These are phyloP conservation scores for Ophidiomyces ophidiicola DNA, from an alignment of 2,329 filamentous ascomycete species.

Conservation along the genomic window DNA sequence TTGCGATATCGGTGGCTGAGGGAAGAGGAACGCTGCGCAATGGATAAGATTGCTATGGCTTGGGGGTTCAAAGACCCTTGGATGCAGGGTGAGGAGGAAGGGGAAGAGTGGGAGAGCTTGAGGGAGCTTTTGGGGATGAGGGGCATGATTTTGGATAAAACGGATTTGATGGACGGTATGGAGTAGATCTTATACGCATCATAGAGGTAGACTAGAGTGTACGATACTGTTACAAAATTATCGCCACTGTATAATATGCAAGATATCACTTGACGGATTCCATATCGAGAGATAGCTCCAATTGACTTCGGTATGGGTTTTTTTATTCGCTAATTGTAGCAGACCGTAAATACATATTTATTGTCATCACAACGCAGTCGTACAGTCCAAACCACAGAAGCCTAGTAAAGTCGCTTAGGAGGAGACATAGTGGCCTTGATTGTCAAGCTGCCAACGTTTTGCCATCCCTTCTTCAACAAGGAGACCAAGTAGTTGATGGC, in stretches of 20 bases:
- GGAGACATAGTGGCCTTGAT: slow-evolving; percentile 99
- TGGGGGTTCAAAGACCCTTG: slow-evolving; percentile 82
- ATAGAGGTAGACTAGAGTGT: background rate
- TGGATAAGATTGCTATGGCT: slow-evolving; percentile 73
- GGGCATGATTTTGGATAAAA: slow-evolving; percentile 81
- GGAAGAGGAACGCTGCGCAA: slow-evolving; percentile 76
- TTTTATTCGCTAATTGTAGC: slow-evolving; percentile 5
- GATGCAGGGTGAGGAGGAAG: slow-evolving; percentile 79
- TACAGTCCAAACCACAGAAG: slow-evolving; percentile 14
- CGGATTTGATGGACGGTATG: slow-evolving; percentile 90
- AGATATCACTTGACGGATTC: too few relatives aligned
- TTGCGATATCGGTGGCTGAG: slow-evolving; percentile 71
- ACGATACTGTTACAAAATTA: background rate
- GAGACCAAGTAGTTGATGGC: slow-evolving; percentile 99
- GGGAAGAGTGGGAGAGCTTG: slow-evolving; percentile 75
- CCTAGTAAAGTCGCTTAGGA: slow-evolving; percentile 92
- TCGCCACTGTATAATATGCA: too few relatives aligned
- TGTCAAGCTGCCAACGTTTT: slow-evolving; percentile 98
- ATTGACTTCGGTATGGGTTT: background rate
- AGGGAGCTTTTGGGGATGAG: slow-evolving; percentile 70
- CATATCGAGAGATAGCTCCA: too few relatives aligned
- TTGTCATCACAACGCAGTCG: background rate
- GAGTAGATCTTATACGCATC: slow-evolving; percentile 33
- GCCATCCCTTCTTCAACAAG: slow-evolving; percentile 99
- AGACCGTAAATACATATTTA: slow-evolving; percentile 6